phyloP scores from a whole-genome alignment of 2,329 filamentous ascomycete genomes.

The Cephalotrichum gorgonifer region DNA sequence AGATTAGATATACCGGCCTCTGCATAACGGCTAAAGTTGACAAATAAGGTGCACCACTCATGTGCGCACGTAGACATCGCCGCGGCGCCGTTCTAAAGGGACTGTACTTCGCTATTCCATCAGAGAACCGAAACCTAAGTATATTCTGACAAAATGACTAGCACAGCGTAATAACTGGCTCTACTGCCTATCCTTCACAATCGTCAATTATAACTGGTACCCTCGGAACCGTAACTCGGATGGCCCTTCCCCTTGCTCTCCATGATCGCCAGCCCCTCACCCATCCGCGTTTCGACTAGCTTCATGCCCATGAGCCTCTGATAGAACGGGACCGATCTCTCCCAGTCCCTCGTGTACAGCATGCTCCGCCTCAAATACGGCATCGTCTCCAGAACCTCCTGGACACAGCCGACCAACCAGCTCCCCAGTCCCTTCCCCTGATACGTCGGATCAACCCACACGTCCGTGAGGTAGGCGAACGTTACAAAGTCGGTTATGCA shows the following conservation, averaged over 20 bases:
- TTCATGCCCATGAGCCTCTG: constrained; percentile 1
- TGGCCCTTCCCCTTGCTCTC: constrained; percentile 14
- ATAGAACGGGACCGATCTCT: constrained; percentile 1
- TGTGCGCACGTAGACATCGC: no score
- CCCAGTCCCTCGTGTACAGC: constrained; percentile 32
- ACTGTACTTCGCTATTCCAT: no score
- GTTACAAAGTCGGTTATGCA: constrained; percentile 60
- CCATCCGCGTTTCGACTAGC: constrained; percentile 8
- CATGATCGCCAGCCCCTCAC: constrained; percentile 16
- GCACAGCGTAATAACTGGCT: no score
- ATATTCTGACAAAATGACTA: no score
- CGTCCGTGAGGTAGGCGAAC: constrained; percentile 57
- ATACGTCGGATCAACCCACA: constrained; percentile 50
- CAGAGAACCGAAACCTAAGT: no score
- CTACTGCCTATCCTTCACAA: no score
- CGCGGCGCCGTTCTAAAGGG: no score
- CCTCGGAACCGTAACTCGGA: constrained; percentile 10
- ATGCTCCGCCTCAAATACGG: constrained; percentile 49
- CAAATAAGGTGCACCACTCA: no score
- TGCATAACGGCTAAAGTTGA: no score
- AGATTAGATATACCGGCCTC: no score
- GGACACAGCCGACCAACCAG: constrained; percentile 53
- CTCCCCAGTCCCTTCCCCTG: constrained; percentile 52
- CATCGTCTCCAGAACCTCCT: constrained; percentile 45
- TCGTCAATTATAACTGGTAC: constrained; percentile 5